Conservation (phyloP, 2,329 filamentous ascomycete species). For the Aspergillus felis region DNA sequence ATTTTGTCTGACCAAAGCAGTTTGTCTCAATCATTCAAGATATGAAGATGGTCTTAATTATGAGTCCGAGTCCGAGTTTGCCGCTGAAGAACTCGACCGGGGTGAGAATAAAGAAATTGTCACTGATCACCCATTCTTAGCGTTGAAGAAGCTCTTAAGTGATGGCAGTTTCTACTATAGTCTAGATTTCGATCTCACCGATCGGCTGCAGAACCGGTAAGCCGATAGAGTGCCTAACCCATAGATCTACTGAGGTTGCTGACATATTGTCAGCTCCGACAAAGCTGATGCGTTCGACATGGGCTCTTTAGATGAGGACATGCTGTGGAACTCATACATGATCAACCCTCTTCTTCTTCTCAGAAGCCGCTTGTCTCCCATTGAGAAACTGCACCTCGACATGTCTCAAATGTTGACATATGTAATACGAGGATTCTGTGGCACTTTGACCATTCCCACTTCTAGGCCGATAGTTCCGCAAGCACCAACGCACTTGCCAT, state of each 20-base stretch:
- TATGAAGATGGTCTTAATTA: slow-evolving; percentile 73
- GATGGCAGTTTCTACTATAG: slow-evolving; percentile 98
- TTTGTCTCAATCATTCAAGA: slow-evolving; percentile 80
- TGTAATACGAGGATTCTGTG: slow-evolving; percentile 88
- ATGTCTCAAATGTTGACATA: slow-evolving; percentile 83
- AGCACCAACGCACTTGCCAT: slow-evolving; percentile 67
- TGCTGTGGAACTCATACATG: slow-evolving; percentile 99
- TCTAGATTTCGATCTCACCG: slow-evolving; percentile 95
- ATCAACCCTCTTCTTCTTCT: slow-evolving; percentile 89
- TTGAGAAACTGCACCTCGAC: slow-evolving; percentile 77
- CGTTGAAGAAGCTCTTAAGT: slow-evolving; percentile 84
- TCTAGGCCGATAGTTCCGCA: slow-evolving; percentile 66
- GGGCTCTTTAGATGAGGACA: slow-evolving; percentile 86
- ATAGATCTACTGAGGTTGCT: slow-evolving; percentile 14
- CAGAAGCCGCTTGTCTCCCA: slow-evolving; percentile 70
- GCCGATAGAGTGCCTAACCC: slow-evolving; percentile 9
- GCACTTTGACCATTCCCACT: slow-evolving; percentile 79
- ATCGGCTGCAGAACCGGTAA: slow-evolving; percentile 82
- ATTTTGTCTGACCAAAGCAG: slow-evolving; percentile 35
- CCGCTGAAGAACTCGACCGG: slow-evolving; percentile 52
- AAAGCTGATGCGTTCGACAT: slow-evolving; percentile 80
- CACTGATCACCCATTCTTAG: slow-evolving; percentile 82
- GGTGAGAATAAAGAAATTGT: slow-evolving; percentile 64
- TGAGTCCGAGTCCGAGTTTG: slow-evolving; percentile 51
- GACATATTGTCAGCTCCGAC: slow-evolving; percentile 53